Evolutionary conservation across 768 basidiomycete species (phyloP).

Genomic region (Agrocybe pediades): DNA sequence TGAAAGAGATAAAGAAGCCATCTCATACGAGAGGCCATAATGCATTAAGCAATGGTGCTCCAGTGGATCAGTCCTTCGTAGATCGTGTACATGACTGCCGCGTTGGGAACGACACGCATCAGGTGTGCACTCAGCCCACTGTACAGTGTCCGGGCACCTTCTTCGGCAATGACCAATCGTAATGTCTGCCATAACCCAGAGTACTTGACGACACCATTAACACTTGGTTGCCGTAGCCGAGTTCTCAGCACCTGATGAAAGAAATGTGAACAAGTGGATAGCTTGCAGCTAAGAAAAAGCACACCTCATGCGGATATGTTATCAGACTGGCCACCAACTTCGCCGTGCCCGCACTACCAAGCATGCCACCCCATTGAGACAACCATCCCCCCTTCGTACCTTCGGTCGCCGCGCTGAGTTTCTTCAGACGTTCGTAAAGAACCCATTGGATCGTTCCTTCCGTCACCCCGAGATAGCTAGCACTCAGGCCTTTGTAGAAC

Average conservation of each 20-base stretch:
- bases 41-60: constrained; percentile 27
- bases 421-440: constrained; percentile 91
- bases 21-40: neutral
- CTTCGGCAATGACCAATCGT: constrained; percentile 83
- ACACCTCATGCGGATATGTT: constrained; percentile 97
- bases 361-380: constrained; percentile 76
- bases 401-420: constrained; percentile 53
- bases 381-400: constrained; percentile 49
- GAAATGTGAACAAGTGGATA: constrained; percentile 3
- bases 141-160: constrained; percentile 85
- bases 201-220: constrained; percentile 81
- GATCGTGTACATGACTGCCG: constrained; percentile 95
- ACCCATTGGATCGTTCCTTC: constrained; percentile 98
- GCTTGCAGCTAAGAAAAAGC: constrained; percentile 16
- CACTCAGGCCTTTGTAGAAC: constrained; percentile 94
- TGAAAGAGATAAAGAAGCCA: neutral
- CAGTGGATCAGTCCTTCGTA: constrained; percentile 84
- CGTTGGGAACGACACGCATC: constrained; percentile 96
- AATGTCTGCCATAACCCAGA: constrained; percentile 85
- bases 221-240: constrained; percentile 84
- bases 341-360: constrained; percentile 89
- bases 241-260: constrained; percentile 80
- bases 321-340: constrained; percentile 94
- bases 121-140: constrained; percentile 93
- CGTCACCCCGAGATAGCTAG: constrained; percentile 93